Conservation (phyloP, 2,329 filamentous ascomycete genomes). For the Fusarium robinianum region DNA sequence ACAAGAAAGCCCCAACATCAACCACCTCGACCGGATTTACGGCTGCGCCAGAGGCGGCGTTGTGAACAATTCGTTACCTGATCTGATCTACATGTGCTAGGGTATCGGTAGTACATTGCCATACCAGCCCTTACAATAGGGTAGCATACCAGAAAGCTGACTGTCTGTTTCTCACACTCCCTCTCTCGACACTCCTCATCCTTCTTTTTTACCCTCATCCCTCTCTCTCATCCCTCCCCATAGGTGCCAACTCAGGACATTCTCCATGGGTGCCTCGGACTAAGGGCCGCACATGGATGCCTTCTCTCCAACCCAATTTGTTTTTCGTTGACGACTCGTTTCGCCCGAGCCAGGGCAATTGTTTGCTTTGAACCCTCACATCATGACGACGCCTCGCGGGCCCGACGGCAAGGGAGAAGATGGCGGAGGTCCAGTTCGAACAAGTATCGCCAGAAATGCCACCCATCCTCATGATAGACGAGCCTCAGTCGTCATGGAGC, state of each 20-base stretch:
- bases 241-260: no score
- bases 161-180: no score
- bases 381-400: constrained; percentile 29
- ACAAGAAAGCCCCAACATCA: constrained; percentile 3
- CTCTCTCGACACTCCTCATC: no score
- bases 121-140: no score
- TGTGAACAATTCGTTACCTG: constrained; percentile 23
- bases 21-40: constrained; percentile 15
- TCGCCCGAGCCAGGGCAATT: constrained; percentile 6
- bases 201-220: background rate
- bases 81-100: no score
- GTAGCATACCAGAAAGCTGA: no score
- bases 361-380: constrained; percentile 9
- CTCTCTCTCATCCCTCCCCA: no score
- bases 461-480: constrained; percentile 17
- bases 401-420: constrained; percentile 20
- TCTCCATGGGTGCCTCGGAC: no score
- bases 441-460: constrained; percentile 8
- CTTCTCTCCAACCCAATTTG: constrained; percentile 15
- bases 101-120: no score
- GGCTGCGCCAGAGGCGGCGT: constrained; percentile 19
- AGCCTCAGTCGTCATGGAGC: constrained; percentile 39
- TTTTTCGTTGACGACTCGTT: constrained; percentile 25
- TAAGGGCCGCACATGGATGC: no score
- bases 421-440: constrained; percentile 11